A percentile compares a stretch with the other conserved stretches of the same genome.
These are phyloP conservation scores for Sphaerostilbella broomeana DNA, from an alignment of 2,329 filamentous ascomycete species.

Conservation along the genomic window DNA sequence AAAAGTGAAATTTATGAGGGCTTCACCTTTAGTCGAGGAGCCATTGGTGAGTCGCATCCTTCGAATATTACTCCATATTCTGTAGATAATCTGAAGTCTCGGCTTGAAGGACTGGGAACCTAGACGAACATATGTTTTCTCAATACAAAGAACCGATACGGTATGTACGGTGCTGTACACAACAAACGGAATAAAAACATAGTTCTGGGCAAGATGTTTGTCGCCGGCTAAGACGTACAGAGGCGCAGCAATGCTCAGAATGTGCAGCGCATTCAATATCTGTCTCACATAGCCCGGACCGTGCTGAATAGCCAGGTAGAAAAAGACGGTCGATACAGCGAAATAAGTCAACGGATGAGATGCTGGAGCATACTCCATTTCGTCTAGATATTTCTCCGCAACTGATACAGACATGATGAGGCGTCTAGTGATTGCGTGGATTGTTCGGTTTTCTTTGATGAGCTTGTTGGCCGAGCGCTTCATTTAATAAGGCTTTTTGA, in stretches of 20 bases:
- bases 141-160: neutral
- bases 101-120: neutral
- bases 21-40: neutral
- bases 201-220: neutral
- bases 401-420: neutral
- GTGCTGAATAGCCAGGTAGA: neutral
- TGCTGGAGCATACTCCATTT: neutral
- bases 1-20: neutral
- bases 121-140: neutral
- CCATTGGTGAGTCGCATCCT: neutral
- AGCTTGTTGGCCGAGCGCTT: neutral
- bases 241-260: neutral
- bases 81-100: neutral
- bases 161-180: slow-evolving; percentile 3
- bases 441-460: neutral
- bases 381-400: no score
- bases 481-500: no score
- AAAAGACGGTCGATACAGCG: neutral
- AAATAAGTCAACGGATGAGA: neutral
- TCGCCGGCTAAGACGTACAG: neutral
- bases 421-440: neutral
- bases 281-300: neutral
- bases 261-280: neutral
- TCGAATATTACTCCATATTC: slow-evolving; percentile 2
- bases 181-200: neutral